Conservation (phyloP, 768 basidiomycete species). For the Omphalotus guepiniiformis region DNA sequence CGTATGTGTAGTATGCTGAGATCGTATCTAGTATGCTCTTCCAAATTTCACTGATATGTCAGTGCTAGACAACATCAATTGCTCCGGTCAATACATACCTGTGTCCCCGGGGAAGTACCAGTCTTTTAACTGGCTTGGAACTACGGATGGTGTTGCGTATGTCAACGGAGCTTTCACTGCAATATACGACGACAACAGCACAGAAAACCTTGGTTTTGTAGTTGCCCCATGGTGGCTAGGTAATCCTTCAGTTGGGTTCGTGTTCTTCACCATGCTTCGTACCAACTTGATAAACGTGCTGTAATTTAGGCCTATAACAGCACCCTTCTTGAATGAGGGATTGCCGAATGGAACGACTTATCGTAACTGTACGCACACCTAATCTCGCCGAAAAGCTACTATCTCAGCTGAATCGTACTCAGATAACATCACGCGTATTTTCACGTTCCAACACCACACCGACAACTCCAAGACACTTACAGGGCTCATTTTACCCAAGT, state of each 20-base stretch:
- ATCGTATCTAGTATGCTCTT: constrained; percentile 5
- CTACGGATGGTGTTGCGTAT: constrained; percentile 6
- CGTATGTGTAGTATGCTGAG: neutral
- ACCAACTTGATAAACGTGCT: neutral
- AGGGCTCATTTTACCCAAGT: constrained; percentile 6
- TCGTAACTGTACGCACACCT: constrained; percentile 6
- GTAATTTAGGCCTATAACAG: constrained; percentile 4
- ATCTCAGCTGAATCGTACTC: neutral
- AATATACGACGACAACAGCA: constrained; percentile 7
- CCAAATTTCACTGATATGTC: constrained; percentile 10
- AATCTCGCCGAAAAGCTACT: too few relatives aligned
- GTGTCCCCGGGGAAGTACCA: constrained; percentile 6
- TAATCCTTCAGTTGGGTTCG: constrained; percentile 10
- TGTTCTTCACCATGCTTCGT: neutral
- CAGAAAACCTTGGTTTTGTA: constrained; percentile 7
- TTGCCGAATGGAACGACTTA: constrained; percentile 9
- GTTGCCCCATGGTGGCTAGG: constrained; percentile 10
- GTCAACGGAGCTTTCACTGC: constrained; percentile 8
- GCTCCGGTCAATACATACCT: constrained; percentile 7
- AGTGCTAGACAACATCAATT: constrained; percentile 4
- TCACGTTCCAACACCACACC: constrained; percentile 10
- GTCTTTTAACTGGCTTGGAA: constrained; percentile 8
- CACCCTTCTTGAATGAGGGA: constrained; percentile 8
- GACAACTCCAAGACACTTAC: constrained; percentile 9
- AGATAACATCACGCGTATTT: constrained; percentile 11